These are phyloP conservation scores for Acanthamoeba culbertsoni DNA, from an alignment of 208 protist species.

Conservation along the genomic window DNA sequence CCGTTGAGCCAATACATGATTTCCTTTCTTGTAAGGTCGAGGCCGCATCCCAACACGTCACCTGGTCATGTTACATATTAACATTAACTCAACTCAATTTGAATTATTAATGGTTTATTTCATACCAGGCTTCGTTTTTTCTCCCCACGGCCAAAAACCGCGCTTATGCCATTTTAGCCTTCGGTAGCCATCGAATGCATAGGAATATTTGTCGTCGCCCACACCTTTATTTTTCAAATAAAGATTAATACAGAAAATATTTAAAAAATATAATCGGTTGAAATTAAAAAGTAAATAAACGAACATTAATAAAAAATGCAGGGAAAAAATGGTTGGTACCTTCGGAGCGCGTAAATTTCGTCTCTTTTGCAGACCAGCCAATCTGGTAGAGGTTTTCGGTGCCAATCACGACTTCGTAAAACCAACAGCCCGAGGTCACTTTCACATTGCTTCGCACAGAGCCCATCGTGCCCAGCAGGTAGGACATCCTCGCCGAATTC, in stretches of 20 bases:
- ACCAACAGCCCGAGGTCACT: slow-evolving; percentile 37
- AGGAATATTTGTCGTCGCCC: slow-evolving; percentile 17
- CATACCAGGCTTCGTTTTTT: neutral
- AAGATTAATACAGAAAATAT: neutral
- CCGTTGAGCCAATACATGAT: slow-evolving; percentile 54
- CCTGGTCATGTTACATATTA: neutral
- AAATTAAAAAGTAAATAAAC: neutral
- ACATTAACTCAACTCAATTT: neutral
- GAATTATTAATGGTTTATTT: neutral
- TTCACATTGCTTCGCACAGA: slow-evolving; percentile 9
- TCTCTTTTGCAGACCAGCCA: neutral
- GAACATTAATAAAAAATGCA: neutral
- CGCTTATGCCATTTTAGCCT: neutral
- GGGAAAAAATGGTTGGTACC: neutral
- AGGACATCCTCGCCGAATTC: neutral
- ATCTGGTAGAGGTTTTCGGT: slow-evolving; percentile 34
- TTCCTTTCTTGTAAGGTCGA: neutral
- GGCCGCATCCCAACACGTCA: neutral
- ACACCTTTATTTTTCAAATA: too few relatives aligned
- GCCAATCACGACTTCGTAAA: neutral
- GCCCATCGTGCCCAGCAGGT: slow-evolving; percentile 43
- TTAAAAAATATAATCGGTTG: too few relatives aligned
- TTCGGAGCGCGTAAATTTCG: slow-evolving; percentile 21
- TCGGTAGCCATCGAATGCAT: slow-evolving; percentile 26
- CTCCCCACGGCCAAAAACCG: neutral